A percentile compares a stretch with the other conserved stretches of the same genome.
phyloP scores from a whole-genome alignment of 78 protist genomes.

The Dictyostelium citrinum region DNA sequence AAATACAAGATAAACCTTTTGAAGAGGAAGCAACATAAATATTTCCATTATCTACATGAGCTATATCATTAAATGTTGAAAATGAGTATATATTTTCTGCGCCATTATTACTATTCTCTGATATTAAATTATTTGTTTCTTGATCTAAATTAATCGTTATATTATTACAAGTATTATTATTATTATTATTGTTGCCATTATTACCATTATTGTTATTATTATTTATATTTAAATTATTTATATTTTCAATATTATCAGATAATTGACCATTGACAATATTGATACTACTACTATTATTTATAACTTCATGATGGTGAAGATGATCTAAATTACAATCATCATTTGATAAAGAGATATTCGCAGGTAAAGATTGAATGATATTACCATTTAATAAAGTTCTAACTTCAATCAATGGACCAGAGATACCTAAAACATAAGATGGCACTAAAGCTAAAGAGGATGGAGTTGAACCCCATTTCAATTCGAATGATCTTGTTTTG shows the following conservation, averaged over 20 bases:
- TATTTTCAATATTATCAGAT: background rate
- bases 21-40: slow-evolving; percentile 62
- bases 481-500: slow-evolving; percentile 18
- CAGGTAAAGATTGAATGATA: slow-evolving; percentile 60
- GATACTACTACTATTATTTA: background rate
- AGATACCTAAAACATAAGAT: slow-evolving; percentile 28
- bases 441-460: slow-evolving; percentile 21
- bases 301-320: background rate
- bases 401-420: slow-evolving; percentile 51
- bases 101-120: background rate
- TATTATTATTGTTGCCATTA: background rate
- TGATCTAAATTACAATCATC: background rate
- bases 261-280: background rate
- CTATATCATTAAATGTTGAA: slow-evolving; percentile 45
- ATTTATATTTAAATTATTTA: background rate
- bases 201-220: background rate
- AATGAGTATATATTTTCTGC: slow-evolving; percentile 1
- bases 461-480: slow-evolving; percentile 65
- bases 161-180: background rate
- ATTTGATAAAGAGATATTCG: background rate
- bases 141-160: background rate
- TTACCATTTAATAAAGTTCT: slow-evolving; percentile 48
- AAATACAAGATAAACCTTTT: slow-evolving; percentile 55
- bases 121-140: background rate
- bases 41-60: slow-evolving; percentile 52